A percentile compares a stretch with the other conserved stretches of the same genome.
Evolutionary conservation across 148 eudicot species (phyloP).

Genomic region (Cornus kousa): DNA sequence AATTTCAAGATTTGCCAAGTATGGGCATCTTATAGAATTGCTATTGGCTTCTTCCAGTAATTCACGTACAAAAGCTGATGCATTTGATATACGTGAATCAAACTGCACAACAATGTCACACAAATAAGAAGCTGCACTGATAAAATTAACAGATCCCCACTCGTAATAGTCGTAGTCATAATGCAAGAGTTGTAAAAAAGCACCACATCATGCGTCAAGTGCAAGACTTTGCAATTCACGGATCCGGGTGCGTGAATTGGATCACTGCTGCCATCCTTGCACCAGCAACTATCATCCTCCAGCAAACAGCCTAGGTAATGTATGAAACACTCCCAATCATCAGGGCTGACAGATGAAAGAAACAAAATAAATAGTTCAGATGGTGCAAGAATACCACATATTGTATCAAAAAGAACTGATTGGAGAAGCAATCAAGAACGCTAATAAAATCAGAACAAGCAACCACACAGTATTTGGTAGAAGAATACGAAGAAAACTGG

Average conservation of each 20-base stretch:
- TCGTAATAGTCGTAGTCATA: neutral
- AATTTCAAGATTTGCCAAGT: slow-evolving; percentile 81
- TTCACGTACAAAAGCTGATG: slow-evolving; percentile 59
- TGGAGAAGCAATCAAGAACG: no score
- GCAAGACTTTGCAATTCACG: slow-evolving; percentile 42
- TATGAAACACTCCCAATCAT: slow-evolving; percentile 91
- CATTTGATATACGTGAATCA: slow-evolving; percentile 61
- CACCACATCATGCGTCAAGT: slow-evolving; percentile 67
- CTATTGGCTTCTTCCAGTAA: slow-evolving; percentile 40
- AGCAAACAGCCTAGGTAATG: slow-evolving; percentile 84
- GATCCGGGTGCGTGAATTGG: slow-evolving; percentile 39
- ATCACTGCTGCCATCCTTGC: slow-evolving; percentile 34
- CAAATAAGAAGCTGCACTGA: slow-evolving; percentile 19
- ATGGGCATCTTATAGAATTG: slow-evolving; percentile 71
- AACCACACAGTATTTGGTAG: neutral
- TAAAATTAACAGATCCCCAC: neutral
- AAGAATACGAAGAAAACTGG: neutral
- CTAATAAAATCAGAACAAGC: no score
- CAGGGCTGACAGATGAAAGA: slow-evolving; percentile 65
- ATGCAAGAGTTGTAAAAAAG: slow-evolving; percentile 11
- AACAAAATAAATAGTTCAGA: slow-evolving; percentile 14
- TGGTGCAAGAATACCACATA: no score
- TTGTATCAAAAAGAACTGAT: no score
- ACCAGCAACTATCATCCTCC: slow-evolving; percentile 65
- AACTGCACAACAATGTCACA: slow-evolving; percentile 53